These are phyloP conservation scores for Pyricularia sp. DNA, from an alignment of 2,329 filamentous ascomycete species.

Conservation along the genomic window DNA sequence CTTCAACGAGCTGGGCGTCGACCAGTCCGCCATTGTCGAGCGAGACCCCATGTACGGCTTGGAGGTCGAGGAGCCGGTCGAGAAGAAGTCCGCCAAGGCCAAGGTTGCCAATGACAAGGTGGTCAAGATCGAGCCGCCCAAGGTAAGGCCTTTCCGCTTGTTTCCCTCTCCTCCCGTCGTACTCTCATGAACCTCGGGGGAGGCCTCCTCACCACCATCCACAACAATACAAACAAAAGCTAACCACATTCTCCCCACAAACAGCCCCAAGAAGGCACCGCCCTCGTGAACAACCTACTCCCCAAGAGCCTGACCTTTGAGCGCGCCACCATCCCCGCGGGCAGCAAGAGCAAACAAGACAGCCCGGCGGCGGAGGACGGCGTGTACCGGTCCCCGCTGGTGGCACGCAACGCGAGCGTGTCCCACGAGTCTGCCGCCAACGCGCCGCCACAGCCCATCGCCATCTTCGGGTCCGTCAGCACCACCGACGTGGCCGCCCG, in stretches of 20 bases:
- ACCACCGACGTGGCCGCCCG: conserved; percentile 23
- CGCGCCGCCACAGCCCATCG: conserved; percentile 7
- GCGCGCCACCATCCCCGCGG: conserved; percentile 23
- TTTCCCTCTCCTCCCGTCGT: background rate
- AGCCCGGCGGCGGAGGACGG: conserved; percentile 9
- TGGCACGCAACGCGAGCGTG: conserved; percentile 10
- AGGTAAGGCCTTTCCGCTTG: background rate
- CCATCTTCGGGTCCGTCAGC: conserved; percentile 35
- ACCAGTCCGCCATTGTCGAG: conserved; percentile 17
- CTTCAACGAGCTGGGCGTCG: conserved; percentile 20
- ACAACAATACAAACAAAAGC: background rate
- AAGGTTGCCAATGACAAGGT: conserved; percentile 7
- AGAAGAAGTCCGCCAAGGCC: conserved; percentile 4
- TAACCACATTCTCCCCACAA: background rate
- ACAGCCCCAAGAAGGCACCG: conserved; percentile 25
- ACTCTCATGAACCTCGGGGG: background rate
- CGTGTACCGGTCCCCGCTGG: conserved; percentile 14
- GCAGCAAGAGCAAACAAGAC: conserved; percentile 2
- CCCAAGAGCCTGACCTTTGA: conserved; percentile 27
- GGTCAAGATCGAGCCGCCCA: conserved; percentile 2
- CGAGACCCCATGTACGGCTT: conserved; percentile 19
- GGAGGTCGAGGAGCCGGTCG: background rate
- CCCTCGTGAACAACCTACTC: conserved; percentile 24
- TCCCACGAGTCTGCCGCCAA: conserved; percentile 7
- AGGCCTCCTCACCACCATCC: background rate